Base-by-base conservation (phyloP, 768 basidiomycete species). In the Lactarius hengduanensis region DNA sequence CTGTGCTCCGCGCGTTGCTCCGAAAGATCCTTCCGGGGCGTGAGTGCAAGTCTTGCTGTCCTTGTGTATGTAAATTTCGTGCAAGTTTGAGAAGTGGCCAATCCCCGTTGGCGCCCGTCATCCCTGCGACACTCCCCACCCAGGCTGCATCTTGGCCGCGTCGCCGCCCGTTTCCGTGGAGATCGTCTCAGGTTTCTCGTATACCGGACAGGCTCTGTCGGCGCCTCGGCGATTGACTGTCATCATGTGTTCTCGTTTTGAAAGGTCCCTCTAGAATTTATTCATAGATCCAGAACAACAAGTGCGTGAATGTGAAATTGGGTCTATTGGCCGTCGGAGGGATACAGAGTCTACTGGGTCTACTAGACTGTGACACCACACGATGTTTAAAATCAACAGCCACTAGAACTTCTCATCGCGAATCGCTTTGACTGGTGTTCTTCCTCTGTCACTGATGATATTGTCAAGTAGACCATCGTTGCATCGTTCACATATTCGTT, bases 181-280 rank as follows among this genome's bases (percentile, higher is more conserved):
- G 57, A 34, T 38, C 57, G 22, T 36, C 58, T 20, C 65, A 45
- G 30, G 59, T 69, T 16, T 69, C 68, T 62, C 65, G 68, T 41
- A 67, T 69, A 16, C 68, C 68, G n/a, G 66, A 69, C 43, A 43
- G 68, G 57, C 68, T 69, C 59, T 69, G 65, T 36, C 34, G 43
- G 41, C 56, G 57, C 28, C 11, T 50, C 20, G 66, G 59, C 1
- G 53, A 63, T 26, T 67, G 58, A 60, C 16, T 36, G 11, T 4
- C 40, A 13, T 26, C 28, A 41, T 40, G 36, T 10, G 34, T 57
- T 61, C 45, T 58, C 50, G 7, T 47, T 9, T 15, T 50, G 56
- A 47, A 56, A 36, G 40, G 11, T 45, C 47, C n/a, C 47, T 32
- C 36, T 56, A 20, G 22, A 57, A 22, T 47, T 26, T 58, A 34